Evolutionary conservation across 2,329 filamentous ascomycete genomes (phyloP).

Genomic region (Thermoascus crustaceus): DNA sequence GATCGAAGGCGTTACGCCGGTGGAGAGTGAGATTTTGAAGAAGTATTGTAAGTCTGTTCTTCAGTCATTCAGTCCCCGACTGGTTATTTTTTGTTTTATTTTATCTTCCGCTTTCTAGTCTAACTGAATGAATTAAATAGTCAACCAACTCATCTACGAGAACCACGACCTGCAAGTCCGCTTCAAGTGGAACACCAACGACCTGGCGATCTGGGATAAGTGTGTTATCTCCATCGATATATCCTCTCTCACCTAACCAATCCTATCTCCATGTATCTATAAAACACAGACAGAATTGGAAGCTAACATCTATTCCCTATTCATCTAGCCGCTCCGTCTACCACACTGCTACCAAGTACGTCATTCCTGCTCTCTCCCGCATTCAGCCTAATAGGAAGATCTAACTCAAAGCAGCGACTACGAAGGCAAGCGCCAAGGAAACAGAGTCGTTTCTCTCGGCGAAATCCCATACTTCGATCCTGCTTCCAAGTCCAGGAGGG

Average conservation of each 20-base stretch:
- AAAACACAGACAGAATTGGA: no score
- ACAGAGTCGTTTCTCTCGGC: slow-evolving; percentile 11
- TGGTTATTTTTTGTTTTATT: no score
- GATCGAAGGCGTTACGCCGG: slow-evolving; percentile 14
- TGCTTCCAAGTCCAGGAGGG: slow-evolving; percentile 2
- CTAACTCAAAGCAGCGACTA: neutral
- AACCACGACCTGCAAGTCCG: slow-evolving; percentile 13
- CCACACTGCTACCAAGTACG: slow-evolving; percentile 40
- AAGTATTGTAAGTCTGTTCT: slow-evolving; percentile 15
- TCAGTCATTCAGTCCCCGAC: no score
- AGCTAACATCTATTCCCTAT: no score
- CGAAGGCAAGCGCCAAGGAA: slow-evolving; percentile 6
- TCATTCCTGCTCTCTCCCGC: neutral
- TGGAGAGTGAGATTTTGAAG: slow-evolving; percentile 14
- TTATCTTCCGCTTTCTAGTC: no score
- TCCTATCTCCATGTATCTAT: no score
- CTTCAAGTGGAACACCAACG: slow-evolving; percentile 14
- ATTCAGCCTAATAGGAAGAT: neutral
- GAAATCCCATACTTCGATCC: slow-evolving; percentile 13
- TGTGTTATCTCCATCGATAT: slow-evolving; percentile 11
- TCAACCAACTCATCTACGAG: slow-evolving; percentile 13
- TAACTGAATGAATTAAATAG: neutral
- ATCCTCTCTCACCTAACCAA: no score
- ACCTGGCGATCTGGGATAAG: slow-evolving; percentile 16
- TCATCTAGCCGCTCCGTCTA: slow-evolving; percentile 43